Percentiles rank a stretch among this genome's conserved stretches.
These are phyloP conservation scores for Aspergillus transmontanensis DNA, from an alignment of 2,329 filamentous ascomycete genomes.

Conservation along the genomic window DNA sequence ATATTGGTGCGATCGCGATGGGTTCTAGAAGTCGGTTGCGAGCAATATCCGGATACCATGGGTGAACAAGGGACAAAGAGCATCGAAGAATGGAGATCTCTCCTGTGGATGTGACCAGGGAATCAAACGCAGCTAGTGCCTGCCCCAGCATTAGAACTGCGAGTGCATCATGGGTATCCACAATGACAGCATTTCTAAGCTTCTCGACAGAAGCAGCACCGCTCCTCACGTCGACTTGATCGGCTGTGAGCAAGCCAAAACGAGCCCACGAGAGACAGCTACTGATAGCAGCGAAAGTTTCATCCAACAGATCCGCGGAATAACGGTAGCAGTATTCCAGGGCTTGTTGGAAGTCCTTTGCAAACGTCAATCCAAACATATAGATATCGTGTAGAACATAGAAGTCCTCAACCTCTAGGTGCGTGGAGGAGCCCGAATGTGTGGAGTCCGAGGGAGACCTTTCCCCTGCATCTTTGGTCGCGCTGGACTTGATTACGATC, in stretches of 20 bases:
- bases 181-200: neutral
- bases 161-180: neutral
- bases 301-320: neutral
- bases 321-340: neutral
- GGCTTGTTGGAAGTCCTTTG: neutral
- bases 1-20: neutral
- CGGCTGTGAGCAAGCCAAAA: neutral
- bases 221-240: neutral
- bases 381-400: neutral
- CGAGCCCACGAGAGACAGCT: neutral
- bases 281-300: neutral
- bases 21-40: neutral
- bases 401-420: neutral
- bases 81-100: neutral
- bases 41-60: neutral
- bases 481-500: neutral
- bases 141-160: neutral
- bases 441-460: neutral
- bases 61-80: neutral
- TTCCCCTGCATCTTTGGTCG: neutral
- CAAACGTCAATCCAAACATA: neutral
- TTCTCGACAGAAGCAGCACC: neutral
- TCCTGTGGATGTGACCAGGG: neutral
- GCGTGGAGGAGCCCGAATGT: neutral
- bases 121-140: neutral